These are phyloP conservation scores for Rhodotorula kratochvilovae DNA, from an alignment of 768 basidiomycete species.

Conservation along the genomic window DNA sequence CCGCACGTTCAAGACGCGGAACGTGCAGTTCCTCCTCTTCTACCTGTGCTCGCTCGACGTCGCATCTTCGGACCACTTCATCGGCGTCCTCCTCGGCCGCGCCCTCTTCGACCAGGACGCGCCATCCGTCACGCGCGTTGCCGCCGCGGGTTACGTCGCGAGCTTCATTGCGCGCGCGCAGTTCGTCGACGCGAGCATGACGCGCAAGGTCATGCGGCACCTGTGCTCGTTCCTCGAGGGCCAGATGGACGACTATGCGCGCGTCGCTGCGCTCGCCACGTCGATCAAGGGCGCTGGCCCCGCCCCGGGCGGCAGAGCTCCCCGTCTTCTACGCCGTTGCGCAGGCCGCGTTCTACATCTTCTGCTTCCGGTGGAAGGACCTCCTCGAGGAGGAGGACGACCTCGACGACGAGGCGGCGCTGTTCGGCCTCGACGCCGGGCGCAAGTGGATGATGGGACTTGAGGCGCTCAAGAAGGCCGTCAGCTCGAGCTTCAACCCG, in stretches of 20 bases:
- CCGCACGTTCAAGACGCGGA: constrained; percentile 91
- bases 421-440: constrained; percentile 42
- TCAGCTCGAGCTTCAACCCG: constrained; percentile 80
- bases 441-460: constrained; percentile 83
- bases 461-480: constrained; percentile 68
- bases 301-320: constrained; percentile 26
- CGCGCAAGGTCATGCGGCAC: constrained; percentile 69
- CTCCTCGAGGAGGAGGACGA: constrained; percentile 57
- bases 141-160: constrained; percentile 89
- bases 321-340: constrained; percentile 85
- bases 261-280: constrained; percentile 1
- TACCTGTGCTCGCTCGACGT: constrained; percentile 87
- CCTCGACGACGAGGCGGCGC: constrained; percentile 55
- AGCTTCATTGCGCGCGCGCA: constrained; percentile 83
- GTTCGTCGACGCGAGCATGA: constrained; percentile 71
- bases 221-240: constrained; percentile 77
- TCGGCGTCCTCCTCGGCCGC: constrained; percentile 86
- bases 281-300: not conserved
- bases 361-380: constrained; percentile 96
- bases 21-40: constrained; percentile 94
- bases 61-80: constrained; percentile 85
- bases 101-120: constrained; percentile 62
- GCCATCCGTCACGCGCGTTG: constrained; percentile 75
- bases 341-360: constrained; percentile 90
- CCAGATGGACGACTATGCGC: constrained; percentile 61